Base-by-base conservation (phyloP, 83 land plant genomes). In the Picea abies region DNA sequence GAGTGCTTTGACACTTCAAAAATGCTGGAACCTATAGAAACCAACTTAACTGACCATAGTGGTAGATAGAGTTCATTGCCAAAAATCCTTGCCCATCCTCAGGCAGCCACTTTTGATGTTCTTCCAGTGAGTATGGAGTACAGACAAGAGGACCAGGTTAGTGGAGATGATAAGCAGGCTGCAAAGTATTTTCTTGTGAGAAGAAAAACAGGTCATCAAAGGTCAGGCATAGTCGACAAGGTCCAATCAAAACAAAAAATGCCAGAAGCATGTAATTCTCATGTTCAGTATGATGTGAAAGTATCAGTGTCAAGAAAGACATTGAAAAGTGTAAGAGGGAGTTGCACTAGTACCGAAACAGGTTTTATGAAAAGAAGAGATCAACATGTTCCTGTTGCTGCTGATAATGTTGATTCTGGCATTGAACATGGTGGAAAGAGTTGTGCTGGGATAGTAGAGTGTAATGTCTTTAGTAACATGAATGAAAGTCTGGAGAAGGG, bases 1-100 rank as follows among this genome's bases (percentile, higher is more conserved):
- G 81, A 60, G 81, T 56, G 79, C 37, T 77, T 73, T 56, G 80
- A 60, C 19, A 49, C 83, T 63, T 82, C 76, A 41, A 76, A 75
- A 61, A 79, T 63, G 4, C 35, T 70, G 83, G 73, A 68, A 60
- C 78, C 86, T 72, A 32, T 44, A 4, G 60, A 23, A 35, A 49
- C 52, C 8, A 81, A 47, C 76, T 73, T 20, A 12, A 7, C 20
- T 72, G 56, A 20, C 41, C 23, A 72, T 72, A 41, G 49, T 35
- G 16, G 15, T 41, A 49, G 76, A 72, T 4, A 44, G 20, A 15
- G 20, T 72, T 37, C 49, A 9, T 22, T 72, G 49, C 76, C 76
- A 12, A 47, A 71, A 39, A 22, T 37, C 11, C 20, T 41, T 20
- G 39, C 10, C 0, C 20, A 6, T 71, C 52, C 76, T 39, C 52